phyloP scores from a whole-genome alignment of 208 protist genomes.

The Trypanosomatidae sp. region DNA sequence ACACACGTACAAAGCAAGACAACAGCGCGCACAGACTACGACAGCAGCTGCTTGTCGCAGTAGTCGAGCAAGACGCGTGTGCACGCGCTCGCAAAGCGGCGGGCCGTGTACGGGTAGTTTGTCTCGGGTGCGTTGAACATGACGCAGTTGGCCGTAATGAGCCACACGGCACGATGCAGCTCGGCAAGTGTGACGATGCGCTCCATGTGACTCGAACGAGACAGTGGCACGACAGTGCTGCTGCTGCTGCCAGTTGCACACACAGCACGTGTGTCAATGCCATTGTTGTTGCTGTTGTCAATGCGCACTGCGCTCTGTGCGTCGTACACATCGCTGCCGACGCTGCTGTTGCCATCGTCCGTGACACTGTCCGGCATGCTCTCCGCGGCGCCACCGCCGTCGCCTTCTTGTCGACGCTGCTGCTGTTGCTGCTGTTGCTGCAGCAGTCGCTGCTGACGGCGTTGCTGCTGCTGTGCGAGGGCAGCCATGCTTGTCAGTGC shows the following conservation, averaged over 20 bases:
- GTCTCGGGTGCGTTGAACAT: conserved; percentile 76
- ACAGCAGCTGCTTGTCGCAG: conserved; percentile 46
- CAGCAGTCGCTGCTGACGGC: background rate
- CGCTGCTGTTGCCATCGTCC: background rate
- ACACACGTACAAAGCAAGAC: background rate
- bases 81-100: conserved; percentile 41
- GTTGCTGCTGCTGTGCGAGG: background rate
- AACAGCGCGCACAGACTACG: too few species aligned
- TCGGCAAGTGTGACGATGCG: conserved; percentile 39
- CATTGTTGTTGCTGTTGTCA: conserved; percentile 1
- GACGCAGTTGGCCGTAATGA: conserved; percentile 70
- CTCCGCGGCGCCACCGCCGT: background rate
- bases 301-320: background rate
- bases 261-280: background rate
- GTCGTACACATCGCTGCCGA: background rate
- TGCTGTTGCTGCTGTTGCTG: background rate
- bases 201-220: conserved; percentile 4
- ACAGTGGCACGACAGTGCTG: conserved; percentile 1
- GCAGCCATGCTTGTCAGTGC: background rate
- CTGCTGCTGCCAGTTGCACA: background rate
- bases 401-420: background rate
- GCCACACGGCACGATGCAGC: conserved; percentile 62
- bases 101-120: conserved; percentile 46
- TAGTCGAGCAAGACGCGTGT: conserved; percentile 38
- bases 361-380: too few species aligned